Evolutionary conservation across 805 yeast genomes (phyloP), one percentile per base, ranked within the genome.

Genomic region (Yarrowia sp.): DNA sequence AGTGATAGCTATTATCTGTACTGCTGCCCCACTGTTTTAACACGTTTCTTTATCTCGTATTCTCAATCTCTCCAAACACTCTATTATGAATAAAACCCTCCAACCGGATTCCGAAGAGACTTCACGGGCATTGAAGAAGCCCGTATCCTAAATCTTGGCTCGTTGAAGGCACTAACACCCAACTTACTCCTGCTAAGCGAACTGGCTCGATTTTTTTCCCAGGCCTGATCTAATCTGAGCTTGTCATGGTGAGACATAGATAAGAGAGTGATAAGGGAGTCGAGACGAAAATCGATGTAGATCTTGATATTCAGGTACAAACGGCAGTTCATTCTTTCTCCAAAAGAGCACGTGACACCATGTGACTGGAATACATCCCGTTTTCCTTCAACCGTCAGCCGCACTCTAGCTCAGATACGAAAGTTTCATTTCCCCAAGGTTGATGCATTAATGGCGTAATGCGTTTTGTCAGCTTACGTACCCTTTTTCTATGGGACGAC

Each of bases 391-490:
- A n/a, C n/a, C 19, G 19, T 47, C 52, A 47, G 55, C 55, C 55
- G 55, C 24, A 12, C 55, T 17, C 14, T 34, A 50, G 24, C 58
- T 3, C 20, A 13, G 5, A 24, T 55, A 55, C 61, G 61, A 55
- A 55, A 39, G 61, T 55, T 55, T 55, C 61, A 55, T 55, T 55
- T 55, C 61, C 42, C 58, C 33, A 52, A 52, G 43, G 61, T 55
- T 55, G 19, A 39, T 40, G 61, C 61, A 55, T 39, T 15, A 38
- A 55, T 55, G 61, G 61, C 61, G 61, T 55, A 55, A 55, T 55
- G 61, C n/a, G n/a, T n/a, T n/a, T n/a, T n/a, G n/a, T n/a, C n/a
- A n/a, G n/a, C n/a, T n/a, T n/a, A n/a, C n/a, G n/a, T n/a, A n/a
- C n/a, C n/a, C n/a, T n/a, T n/a, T n/a, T n/a, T n/a, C n/a, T n/a